phyloP scores from a whole-genome alignment of 1,139 yeast genomes.

The Suhomyces atakaporum region DNA sequence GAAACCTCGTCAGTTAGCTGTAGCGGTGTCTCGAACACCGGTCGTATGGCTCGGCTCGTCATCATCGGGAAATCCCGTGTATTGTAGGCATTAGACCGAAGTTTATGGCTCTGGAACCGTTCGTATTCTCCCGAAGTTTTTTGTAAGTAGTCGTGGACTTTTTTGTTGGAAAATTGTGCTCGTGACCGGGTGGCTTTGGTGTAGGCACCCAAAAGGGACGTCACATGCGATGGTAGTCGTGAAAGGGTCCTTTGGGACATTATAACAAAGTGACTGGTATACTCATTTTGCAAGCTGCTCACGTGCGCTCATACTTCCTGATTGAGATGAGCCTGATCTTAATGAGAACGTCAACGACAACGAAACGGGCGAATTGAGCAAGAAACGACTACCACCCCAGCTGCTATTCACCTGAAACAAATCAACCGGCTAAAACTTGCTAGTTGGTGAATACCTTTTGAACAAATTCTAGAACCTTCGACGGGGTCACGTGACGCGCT shows the following conservation, averaged over 20 bases:
- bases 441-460: too few species aligned
- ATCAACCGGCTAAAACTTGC: too few species aligned
- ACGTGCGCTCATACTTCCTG: too few species aligned
- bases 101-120: constrained; percentile 23
- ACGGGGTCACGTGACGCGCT: not conserved
- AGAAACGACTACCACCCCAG: too few species aligned
- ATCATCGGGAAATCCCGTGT: constrained; percentile 26
- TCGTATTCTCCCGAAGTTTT: constrained; percentile 23
- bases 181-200: constrained; percentile 16
- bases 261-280: too few species aligned
- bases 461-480: too few species aligned
- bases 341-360: too few species aligned
- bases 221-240: constrained; percentile 20
- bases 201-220: constrained; percentile 16
- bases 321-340: too few species aligned
- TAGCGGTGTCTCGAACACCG: constrained; percentile 21
- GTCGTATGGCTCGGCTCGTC: constrained; percentile 19
- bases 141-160: constrained; percentile 18
- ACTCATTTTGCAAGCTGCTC: too few species aligned
- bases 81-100: constrained; percentile 18
- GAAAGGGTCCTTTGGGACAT: constrained; percentile 20
- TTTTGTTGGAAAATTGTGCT: constrained; percentile 10
- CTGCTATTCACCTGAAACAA: too few species aligned
- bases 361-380: too few species aligned
- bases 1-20: constrained; percentile 17